These are phyloP conservation scores for Aspergillus thermomutatus DNA, from an alignment of 2,329 filamentous ascomycete species.

Conservation along the genomic window DNA sequence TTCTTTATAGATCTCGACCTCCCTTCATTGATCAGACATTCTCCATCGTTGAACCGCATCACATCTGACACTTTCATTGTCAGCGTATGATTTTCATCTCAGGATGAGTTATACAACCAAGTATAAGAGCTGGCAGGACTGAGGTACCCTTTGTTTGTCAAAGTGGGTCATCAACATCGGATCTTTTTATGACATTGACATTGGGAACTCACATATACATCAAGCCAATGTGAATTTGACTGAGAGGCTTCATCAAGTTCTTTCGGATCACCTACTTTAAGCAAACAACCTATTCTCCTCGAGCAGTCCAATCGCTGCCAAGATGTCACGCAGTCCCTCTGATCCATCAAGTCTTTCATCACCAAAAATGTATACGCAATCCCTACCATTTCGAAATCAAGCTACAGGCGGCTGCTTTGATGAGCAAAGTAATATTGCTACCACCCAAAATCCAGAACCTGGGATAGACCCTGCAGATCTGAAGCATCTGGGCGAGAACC, in stretches of 20 bases:
- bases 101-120: not conserved
- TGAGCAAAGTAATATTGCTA: not conserved
- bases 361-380: not conserved
- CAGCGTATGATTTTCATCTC: not conserved
- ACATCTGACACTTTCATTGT: not conserved
- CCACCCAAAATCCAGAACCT: not conserved
- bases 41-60: not conserved
- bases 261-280: not conserved
- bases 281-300: not conserved
- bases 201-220: not conserved
- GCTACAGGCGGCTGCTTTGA: not conserved
- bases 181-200: not conserved
- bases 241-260: not conserved
- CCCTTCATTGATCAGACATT: not conserved
- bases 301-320: not conserved
- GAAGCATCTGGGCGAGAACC: slow-evolving; percentile 1
- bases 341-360: not conserved
- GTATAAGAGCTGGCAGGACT: not conserved
- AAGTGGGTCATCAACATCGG: not conserved
- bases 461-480: slow-evolving; percentile 4
- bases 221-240: not conserved
- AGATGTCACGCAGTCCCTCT: not conserved
- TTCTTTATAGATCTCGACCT: not conserved
- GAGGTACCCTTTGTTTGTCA: not conserved
- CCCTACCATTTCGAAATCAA: not conserved